Evolutionary conservation across 2,329 filamentous ascomycete genomes (phyloP).

Genomic region (Remersonia thermophila): DNA sequence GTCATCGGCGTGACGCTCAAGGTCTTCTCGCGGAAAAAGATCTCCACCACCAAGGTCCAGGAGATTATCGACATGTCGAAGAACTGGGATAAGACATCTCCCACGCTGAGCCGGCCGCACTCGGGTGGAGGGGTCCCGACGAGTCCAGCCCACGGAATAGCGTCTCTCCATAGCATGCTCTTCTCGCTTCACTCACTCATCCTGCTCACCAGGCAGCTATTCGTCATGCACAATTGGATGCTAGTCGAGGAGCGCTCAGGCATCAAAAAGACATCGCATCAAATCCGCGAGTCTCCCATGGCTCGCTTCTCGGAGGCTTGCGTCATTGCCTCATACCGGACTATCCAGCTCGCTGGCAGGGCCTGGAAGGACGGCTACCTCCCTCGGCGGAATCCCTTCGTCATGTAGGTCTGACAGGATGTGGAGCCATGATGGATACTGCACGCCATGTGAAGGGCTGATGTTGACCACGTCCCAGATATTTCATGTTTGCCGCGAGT

Average conservation of each 20-base stretch:
- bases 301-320: conserved; percentile 39
- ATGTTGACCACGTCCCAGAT: too few species aligned
- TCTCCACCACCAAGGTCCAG: conserved; percentile 44
- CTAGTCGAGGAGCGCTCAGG: conserved; percentile 22
- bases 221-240: conserved; percentile 43
- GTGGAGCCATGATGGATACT: too few species aligned
- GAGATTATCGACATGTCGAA: conserved; percentile 43
- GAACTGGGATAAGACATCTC: conserved; percentile 30
- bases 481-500: conserved; percentile 43
- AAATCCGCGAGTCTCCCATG: conserved; percentile 23
- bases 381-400: conserved; percentile 41
- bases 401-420: conserved; percentile 44
- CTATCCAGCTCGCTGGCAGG: conserved; percentile 33
- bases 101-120: conserved; percentile 30
- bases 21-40: conserved; percentile 47
- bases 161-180: conserved; percentile 50
- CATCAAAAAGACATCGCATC: conserved; percentile 14
- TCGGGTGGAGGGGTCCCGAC: conserved; percentile 27
- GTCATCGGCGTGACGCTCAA: conserved; percentile 47
- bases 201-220: conserved; percentile 52
- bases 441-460: not conserved
- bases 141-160: conserved; percentile 38
- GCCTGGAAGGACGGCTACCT: conserved; percentile 34
- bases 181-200: conserved; percentile 51
- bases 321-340: conserved; percentile 37